Conservation (phyloP, 176 grass and related monocot genomes). For the Cenchrus fungigraminus region DNA sequence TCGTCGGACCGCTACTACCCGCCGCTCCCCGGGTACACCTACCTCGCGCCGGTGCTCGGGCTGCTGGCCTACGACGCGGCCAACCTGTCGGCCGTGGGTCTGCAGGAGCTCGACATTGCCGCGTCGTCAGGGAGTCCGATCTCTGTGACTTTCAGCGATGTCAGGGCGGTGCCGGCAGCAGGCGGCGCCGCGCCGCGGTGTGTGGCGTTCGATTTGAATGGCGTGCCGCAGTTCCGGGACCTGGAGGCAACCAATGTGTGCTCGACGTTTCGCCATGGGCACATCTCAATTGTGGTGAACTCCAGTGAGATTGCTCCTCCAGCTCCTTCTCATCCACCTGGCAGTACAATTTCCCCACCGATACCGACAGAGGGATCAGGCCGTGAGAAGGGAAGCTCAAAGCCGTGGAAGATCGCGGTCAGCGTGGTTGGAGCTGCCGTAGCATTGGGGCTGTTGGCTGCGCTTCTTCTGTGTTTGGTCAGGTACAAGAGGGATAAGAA, state of each 20-base stretch:
- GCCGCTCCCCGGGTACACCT: conserved; percentile 66
- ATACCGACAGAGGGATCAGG: background rate
- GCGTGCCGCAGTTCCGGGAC: conserved; percentile 62
- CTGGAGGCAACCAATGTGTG: conserved; percentile 53
- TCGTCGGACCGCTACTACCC: conserved; percentile 60
- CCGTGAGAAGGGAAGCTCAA: conserved; percentile 48
- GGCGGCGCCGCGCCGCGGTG: conserved; percentile 48
- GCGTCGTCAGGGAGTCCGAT: conserved; percentile 47
- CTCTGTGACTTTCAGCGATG: conserved; percentile 55
- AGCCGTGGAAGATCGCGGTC: conserved; percentile 76
- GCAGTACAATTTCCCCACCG: background rate
- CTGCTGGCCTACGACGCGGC: conserved; percentile 80
- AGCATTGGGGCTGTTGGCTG: conserved; percentile 55
- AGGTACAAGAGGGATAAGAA: conserved; percentile 53
- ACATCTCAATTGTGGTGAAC: conserved; percentile 91
- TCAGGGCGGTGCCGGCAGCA: conserved; percentile 28
- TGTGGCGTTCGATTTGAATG: conserved; percentile 68
- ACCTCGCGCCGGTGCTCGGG: conserved; percentile 79
- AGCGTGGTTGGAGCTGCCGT: conserved; percentile 46
- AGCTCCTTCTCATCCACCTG: conserved; percentile 39
- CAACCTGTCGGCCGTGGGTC: conserved; percentile 58
- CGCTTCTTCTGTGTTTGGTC: conserved; percentile 49
- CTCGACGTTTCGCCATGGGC: conserved; percentile 56
- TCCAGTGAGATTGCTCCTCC: conserved; percentile 64
- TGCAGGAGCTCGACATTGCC: conserved; percentile 59